Percentiles rank a stretch among this genome's conserved stretches.
Evolutionary conservation across 169 alveolate genomes (phyloP).

Genomic region (Theileria parva): DNA sequence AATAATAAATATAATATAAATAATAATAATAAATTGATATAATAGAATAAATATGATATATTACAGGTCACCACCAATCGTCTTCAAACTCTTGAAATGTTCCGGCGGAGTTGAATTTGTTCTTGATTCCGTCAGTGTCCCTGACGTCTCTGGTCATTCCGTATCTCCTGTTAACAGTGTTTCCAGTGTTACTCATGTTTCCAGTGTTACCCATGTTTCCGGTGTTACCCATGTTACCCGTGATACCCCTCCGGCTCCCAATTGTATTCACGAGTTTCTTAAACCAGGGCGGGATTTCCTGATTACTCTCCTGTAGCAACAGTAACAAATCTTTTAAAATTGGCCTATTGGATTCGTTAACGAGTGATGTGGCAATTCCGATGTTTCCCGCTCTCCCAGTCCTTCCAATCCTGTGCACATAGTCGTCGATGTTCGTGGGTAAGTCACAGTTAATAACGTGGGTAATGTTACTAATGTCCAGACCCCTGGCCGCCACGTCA

Average conservation of each 20-base stretch:
- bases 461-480: slow-evolving; percentile 94
- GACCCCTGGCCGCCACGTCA: slow-evolving; percentile 99
- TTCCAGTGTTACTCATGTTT: not conserved
- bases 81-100: slow-evolving; percentile 62
- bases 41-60: not conserved
- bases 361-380: slow-evolving; percentile 95
- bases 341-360: slow-evolving; percentile 86
- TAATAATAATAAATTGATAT: no score
- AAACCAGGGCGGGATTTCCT: slow-evolving; percentile 77
- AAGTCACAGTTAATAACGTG: slow-evolving; percentile 94
- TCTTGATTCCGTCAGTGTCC: slow-evolving; percentile 36
- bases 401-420: slow-evolving; percentile 96
- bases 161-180: not conserved
- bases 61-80: slow-evolving; percentile 59
- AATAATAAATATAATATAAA: no score
- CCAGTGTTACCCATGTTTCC: not conserved
- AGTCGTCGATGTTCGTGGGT: slow-evolving; percentile 92
- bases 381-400: slow-evolving; percentile 98
- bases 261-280: slow-evolving; percentile 62
- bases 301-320: slow-evolving; percentile 74
- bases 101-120: no score
- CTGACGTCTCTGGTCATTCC: slow-evolving; percentile 48
- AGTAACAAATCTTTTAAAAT: slow-evolving; percentile 84
- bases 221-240: not conserved
- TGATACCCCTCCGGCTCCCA: not conserved